Percentiles rank a stretch among this genome's conserved stretches.
phyloP scores from a whole-genome alignment of 768 basidiomycete species.

The Tylopilus plumbeoviolaceoides region DNA sequence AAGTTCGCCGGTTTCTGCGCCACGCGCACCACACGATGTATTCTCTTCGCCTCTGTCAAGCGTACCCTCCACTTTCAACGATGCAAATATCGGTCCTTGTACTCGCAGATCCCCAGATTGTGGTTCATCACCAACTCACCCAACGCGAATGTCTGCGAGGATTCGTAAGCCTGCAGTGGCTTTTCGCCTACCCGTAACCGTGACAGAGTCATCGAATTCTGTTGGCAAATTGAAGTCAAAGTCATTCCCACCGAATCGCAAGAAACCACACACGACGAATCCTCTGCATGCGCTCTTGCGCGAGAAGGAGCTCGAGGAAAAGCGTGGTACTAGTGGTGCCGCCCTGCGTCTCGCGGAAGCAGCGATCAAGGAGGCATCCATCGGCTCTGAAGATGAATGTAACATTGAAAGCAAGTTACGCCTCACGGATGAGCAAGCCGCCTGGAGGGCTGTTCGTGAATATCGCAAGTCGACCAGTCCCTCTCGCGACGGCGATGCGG shows the following conservation, averaged over 20 bases:
- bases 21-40: background rate
- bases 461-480: constrained; percentile 17
- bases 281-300: constrained; percentile 54
- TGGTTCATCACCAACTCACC: constrained; percentile 5
- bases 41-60: constrained; percentile 25
- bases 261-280: constrained; percentile 32
- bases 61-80: constrained; percentile 9
- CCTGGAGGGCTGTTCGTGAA: constrained; percentile 35
- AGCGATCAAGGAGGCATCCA: constrained; percentile 30
- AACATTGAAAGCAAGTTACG: constrained; percentile 9
- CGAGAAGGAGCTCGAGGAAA: constrained; percentile 40
- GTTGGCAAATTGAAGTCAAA: background rate
- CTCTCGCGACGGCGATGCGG: constrained; percentile 12
- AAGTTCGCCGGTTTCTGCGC: constrained; percentile 8
- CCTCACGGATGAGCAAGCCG: constrained; percentile 38
- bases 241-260: constrained; percentile 7
- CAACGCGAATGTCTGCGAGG: constrained; percentile 18
- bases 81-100: background rate
- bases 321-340: constrained; percentile 34
- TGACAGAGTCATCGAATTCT: constrained; percentile 5
- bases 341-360: constrained; percentile 46
- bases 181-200: constrained; percentile 11
- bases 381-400: constrained; percentile 16
- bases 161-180: constrained; percentile 11
- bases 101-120: background rate